Conservation (phyloP, 768 basidiomycete genomes). For the Paxillus involutus region DNA sequence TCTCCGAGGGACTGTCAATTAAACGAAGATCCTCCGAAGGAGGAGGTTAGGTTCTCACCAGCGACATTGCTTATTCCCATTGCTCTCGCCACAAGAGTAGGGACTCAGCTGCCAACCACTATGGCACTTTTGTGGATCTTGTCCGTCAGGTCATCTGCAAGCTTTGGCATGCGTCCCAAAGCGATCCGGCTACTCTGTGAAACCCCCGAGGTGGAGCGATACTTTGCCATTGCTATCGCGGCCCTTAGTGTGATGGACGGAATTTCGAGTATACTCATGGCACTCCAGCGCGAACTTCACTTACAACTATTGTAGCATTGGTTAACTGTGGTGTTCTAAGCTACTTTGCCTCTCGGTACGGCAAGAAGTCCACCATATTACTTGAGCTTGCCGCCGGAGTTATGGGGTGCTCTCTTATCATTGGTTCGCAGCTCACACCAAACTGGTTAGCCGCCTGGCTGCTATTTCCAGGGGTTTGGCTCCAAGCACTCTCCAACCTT, state of each 20-base stretch:
- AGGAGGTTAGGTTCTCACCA: slow-evolving; percentile 6
- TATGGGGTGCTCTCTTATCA: slow-evolving; percentile 13
- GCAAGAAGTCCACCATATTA: slow-evolving; percentile 24
- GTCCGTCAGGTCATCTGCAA: too few species aligned
- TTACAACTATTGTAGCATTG: slow-evolving; percentile 19
- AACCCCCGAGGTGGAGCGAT: slow-evolving; percentile 17
- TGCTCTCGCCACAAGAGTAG: too few species aligned
- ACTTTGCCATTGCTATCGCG: slow-evolving; percentile 22
- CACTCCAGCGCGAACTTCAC: not conserved
- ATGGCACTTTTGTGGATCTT: too few species aligned
- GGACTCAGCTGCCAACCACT: too few species aligned
- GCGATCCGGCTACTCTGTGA: too few species aligned
- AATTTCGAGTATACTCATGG: slow-evolving; percentile 18
- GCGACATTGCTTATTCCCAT: slow-evolving; percentile 24
- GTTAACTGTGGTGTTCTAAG: slow-evolving; percentile 21
- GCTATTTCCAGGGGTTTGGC: slow-evolving; percentile 20
- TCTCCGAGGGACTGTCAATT: slow-evolving; percentile 1
- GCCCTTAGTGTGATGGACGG: slow-evolving; percentile 12
- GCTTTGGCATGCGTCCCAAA: too few species aligned
- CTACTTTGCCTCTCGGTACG: slow-evolving; percentile 24
- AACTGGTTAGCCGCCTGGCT: slow-evolving; percentile 12
- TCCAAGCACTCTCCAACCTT: slow-evolving; percentile 8
- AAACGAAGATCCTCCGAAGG: not conserved
- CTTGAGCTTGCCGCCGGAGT: slow-evolving; percentile 7
- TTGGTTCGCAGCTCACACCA: slow-evolving; percentile 15